Evolutionary conservation across 306 rosid genomes (phyloP), one percentile per base, ranked within the genome.

Genomic region (Inga laurina): DNA sequence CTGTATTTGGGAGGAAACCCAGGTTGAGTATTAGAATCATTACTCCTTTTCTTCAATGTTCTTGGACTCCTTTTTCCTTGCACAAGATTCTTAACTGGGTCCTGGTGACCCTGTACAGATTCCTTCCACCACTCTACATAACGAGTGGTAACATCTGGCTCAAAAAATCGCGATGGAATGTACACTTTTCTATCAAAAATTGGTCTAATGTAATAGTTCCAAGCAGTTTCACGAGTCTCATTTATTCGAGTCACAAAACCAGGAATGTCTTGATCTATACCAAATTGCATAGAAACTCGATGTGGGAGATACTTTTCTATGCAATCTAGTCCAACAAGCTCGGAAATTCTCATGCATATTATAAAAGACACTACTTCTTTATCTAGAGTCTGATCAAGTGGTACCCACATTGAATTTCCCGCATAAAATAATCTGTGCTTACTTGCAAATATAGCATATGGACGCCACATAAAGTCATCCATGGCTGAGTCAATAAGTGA

Each of bases 381-480:
- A 67, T 87, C 84, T 75, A 78, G 73, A 73, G 37, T 62, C 1
- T 59, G 2, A 35, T 71, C 85, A 74, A 76, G 19, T 24, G 49
- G 73, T 35, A 85, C 66, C 79, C 32, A 82, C 15, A 14, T 43
- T 52, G 85, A 92, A n/a, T 79, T 56, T 2, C 85, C 85, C 4
- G 81, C 64, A 65, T 82, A 85, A 78, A 82, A 83, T 39, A 49
- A 49, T 16, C 24, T 45, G 73, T 70, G 66, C 22, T 82, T 84
- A 43, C 48, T 30, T 22, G 70, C 78, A 74, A 13, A 37, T 65
- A n/a, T 79, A 59, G 85, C 82, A 79, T 91, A 88, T 41, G 92
- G 91, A 21, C 88, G 88, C 95, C 90, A 88, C 19, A 72, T 18
- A 74, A 90, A 90, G 45, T 77, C 74, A 39, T 79, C 84, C 8